phyloP scores from a whole-genome alignment of 306 rosid species.

The Bauhinia variegata region DNA sequence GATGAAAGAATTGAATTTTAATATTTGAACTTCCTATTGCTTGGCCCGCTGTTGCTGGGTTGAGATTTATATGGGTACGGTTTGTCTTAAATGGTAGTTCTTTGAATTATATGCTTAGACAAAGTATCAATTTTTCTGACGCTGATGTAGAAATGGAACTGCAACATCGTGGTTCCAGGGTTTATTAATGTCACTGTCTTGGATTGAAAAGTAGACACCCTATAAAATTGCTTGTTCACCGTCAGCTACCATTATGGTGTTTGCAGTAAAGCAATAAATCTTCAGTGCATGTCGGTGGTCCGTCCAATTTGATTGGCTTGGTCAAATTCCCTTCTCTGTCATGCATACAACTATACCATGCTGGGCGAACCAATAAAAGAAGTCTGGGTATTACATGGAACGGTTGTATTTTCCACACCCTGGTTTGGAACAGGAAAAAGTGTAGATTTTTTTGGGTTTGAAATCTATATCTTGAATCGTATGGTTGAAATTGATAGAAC shows the following conservation, averaged over 20 bases:
- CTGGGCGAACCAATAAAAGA: conserved; percentile 3
- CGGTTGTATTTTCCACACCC: too few species aligned
- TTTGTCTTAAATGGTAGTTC: not conserved
- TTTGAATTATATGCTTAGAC: not conserved
- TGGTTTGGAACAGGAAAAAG: too few species aligned
- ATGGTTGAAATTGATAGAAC: conserved; percentile 1
- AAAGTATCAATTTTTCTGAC: conserved; percentile 13
- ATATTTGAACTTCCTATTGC: not conserved
- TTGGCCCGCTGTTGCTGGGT: conserved; percentile 2
- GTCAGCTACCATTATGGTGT: not conserved
- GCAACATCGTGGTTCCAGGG: not conserved
- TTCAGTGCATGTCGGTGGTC: not conserved
- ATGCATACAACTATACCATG: not conserved
- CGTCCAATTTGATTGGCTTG: too few species aligned
- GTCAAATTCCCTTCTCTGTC: not conserved
- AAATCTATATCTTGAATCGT: not conserved
- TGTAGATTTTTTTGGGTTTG: too few species aligned
- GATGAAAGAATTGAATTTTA: not conserved
- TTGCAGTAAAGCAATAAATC: conserved; percentile 11
- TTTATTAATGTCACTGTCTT: conserved; percentile 16
- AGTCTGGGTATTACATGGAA: not conserved
- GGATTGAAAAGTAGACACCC: not conserved
- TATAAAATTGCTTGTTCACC: not conserved
- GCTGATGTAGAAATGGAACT: not conserved
- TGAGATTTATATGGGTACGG: not conserved